Conservation (phyloP, 2,329 filamentous ascomycete species). For the Neonectria punicea region DNA sequence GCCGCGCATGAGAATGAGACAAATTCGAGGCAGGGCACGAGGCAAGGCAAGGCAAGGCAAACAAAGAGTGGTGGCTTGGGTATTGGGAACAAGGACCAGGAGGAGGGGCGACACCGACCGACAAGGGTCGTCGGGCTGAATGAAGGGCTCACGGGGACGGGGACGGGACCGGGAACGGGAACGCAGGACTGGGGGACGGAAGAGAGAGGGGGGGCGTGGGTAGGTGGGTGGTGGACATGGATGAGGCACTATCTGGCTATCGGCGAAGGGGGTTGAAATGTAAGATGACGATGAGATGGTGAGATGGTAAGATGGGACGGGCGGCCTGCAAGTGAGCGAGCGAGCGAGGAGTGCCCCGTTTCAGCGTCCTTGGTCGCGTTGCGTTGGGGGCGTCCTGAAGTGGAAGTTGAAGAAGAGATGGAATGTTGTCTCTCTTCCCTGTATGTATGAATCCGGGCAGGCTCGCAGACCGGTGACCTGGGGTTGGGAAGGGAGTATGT, state of each 20-base stretch:
- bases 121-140: background rate
- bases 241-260: background rate
- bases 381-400: constrained; percentile 13
- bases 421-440: background rate
- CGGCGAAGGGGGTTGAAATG: background rate
- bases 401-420: constrained; percentile 4
- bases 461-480: background rate
- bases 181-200: background rate
- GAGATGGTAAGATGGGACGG: background rate
- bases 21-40: background rate
- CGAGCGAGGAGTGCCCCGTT: constrained; percentile 5
- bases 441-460: background rate
- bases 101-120: background rate
- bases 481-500: background rate
- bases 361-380: constrained; percentile 18
- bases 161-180: background rate
- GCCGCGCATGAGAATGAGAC: background rate
- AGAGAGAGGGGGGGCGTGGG: background rate
- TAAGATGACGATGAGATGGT: constrained; percentile 6
- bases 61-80: background rate
- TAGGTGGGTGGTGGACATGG: background rate
- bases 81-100: background rate
- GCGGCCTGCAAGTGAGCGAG: constrained; percentile 10
- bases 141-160: background rate
- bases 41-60: constrained; percentile 1